Evolutionary conservation across 2,329 filamentous ascomycete genomes (phyloP).

Genomic region (Trichocomaceae sp.): DNA sequence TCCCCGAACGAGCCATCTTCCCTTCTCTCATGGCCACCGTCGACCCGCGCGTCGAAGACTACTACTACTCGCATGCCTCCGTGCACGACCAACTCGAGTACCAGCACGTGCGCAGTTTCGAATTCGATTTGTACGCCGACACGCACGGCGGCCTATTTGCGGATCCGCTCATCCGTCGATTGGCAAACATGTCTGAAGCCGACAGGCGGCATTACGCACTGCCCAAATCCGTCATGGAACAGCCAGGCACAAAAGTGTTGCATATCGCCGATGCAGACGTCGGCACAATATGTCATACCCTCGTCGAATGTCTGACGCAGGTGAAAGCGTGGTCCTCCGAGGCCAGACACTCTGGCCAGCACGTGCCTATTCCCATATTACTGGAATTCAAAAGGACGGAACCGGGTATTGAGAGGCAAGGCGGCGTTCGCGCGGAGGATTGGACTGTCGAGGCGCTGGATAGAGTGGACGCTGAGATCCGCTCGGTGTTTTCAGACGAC

Average conservation of each 20-base stretch:
- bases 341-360: not conserved
- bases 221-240: slow-evolving; percentile 4
- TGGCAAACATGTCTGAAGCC: slow-evolving; percentile 12
- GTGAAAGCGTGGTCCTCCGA: slow-evolving; percentile 11
- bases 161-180: slow-evolving; percentile 11
- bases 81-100: slow-evolving; percentile 13
- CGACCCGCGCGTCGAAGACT: slow-evolving; percentile 7
- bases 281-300: slow-evolving; percentile 11
- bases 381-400: slow-evolving; percentile 14
- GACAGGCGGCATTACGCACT: slow-evolving; percentile 10
- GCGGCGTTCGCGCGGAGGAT: slow-evolving; percentile 11
- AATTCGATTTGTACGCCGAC: slow-evolving; percentile 12
- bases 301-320: slow-evolving; percentile 12
- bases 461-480: slow-evolving; percentile 12
- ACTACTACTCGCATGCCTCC: slow-evolving; percentile 14
- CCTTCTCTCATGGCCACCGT: slow-evolving; percentile 7
- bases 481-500: slow-evolving; percentile 10
- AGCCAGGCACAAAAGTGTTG: slow-evolving; percentile 14
- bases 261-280: slow-evolving; percentile 14
- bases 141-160: slow-evolving; percentile 9
- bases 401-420: slow-evolving; percentile 5
- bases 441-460: slow-evolving; percentile 11
- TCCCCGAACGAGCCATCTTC: slow-evolving; percentile 9
- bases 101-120: slow-evolving; percentile 12
- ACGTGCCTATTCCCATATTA: slow-evolving; percentile 13